phyloP scores from a whole-genome alignment of 2,329 filamentous ascomycete genomes.

The Zelopaecilomyces penicillatus region DNA sequence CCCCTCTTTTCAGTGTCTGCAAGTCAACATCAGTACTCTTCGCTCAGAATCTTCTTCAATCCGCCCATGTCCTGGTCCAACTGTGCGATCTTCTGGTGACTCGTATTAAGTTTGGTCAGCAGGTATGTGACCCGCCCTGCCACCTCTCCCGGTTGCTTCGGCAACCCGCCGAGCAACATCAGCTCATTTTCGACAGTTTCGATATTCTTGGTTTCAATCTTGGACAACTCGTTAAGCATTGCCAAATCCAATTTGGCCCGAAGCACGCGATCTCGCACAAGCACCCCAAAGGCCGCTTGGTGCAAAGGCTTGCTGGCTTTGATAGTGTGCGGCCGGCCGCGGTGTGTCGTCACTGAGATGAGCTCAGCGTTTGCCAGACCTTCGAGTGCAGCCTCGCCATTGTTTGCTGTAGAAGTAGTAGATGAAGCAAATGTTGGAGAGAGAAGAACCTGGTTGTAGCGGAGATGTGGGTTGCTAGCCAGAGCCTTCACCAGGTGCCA shows the following conservation, averaged over 20 bases:
- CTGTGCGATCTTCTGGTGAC: conserved; percentile 64
- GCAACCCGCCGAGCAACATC: conserved; percentile 58
- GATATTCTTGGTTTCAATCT: conserved; percentile 64
- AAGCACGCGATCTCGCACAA: conserved; percentile 65
- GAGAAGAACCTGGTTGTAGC: conserved; percentile 81
- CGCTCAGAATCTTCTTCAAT: conserved; percentile 57
- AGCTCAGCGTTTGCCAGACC: conserved; percentile 79
- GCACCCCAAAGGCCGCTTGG: conserved; percentile 66
- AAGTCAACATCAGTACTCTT: conserved; percentile 32
- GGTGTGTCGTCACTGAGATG: conserved; percentile 63
- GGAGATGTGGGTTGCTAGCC: conserved; percentile 56
- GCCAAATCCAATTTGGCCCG: conserved; percentile 65
- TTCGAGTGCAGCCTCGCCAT: conserved; percentile 68
- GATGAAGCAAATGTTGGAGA: conserved; percentile 63
- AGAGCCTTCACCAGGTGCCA: conserved; percentile 82
- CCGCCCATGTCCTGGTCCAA: conserved; percentile 64
- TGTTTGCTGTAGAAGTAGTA: conserved; percentile 36
- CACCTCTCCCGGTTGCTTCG: conserved; percentile 62
- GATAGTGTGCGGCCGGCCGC: conserved; percentile 71
- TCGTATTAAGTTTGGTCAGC: conserved; percentile 60
- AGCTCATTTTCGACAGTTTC: conserved; percentile 75
- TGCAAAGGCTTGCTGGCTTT: conserved; percentile 80
- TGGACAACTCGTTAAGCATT: conserved; percentile 59
- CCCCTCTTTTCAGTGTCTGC: neutral
- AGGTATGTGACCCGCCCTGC: conserved; percentile 61